Evolutionary conservation across 768 basidiomycete genomes (phyloP).

Genomic region (Inosperma sp.): DNA sequence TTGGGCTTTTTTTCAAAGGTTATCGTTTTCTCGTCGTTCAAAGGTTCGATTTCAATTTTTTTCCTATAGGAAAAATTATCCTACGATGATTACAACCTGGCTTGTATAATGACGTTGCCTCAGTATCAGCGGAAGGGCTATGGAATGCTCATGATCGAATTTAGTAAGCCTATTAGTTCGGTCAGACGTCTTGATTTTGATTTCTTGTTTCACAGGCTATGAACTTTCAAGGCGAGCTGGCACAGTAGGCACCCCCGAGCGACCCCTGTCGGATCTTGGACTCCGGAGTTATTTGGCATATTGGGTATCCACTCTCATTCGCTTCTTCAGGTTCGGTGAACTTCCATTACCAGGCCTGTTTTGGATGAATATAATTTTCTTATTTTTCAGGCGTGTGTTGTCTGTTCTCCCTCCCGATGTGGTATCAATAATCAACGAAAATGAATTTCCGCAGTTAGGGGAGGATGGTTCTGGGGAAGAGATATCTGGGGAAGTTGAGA

Average conservation of each 20-base stretch:
- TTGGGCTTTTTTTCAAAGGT: slow-evolving; percentile 71
- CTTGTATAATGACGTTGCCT: slow-evolving; percentile 93
- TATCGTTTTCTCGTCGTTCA: background rate
- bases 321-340: slow-evolving; percentile 65
- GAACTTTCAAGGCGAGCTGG: slow-evolving; percentile 78
- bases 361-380: background rate
- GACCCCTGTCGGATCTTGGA: slow-evolving; percentile 91
- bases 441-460: slow-evolving; percentile 39
- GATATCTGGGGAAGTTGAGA: slow-evolving; percentile 19
- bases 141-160: slow-evolving; percentile 96
- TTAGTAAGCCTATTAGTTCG: slow-evolving; percentile 59
- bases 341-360: background rate
- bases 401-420: slow-evolving; percentile 56
- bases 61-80: slow-evolving; percentile 79
- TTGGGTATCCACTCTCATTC: slow-evolving; percentile 80
- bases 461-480: no score
- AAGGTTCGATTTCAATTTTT: background rate
- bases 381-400: slow-evolving; percentile 44
- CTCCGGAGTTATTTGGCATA: slow-evolving; percentile 85
- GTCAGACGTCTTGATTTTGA: background rate
- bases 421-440: slow-evolving; percentile 40
- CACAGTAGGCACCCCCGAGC: slow-evolving; percentile 87
- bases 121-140: slow-evolving; percentile 88
- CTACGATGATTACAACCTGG: slow-evolving; percentile 96
- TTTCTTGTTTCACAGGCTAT: slow-evolving; percentile 57